phyloP scores from a whole-genome alignment of 140 eudicot species.

The Erigeron philadelphicus region DNA sequence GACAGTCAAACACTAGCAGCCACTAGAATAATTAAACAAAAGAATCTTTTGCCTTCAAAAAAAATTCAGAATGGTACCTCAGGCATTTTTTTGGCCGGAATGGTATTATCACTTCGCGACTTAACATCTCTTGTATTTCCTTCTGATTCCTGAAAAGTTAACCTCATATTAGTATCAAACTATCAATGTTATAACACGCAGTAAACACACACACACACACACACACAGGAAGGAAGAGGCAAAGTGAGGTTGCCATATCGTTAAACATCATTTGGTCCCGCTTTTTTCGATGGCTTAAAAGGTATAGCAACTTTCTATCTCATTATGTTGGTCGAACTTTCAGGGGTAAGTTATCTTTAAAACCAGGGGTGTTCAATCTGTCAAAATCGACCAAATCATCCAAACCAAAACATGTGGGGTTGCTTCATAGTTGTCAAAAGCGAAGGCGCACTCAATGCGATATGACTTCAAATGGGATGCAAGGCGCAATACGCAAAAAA shows the following conservation, averaged over 20 bases:
- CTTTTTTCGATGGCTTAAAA: neutral
- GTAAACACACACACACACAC: too few species aligned
- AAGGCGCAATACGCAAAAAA: too few species aligned
- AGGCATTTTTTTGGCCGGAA: conserved; percentile 40
- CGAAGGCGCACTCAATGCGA: too few species aligned
- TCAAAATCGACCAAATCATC: too few species aligned
- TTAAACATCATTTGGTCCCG: neutral
- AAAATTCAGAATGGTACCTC: conserved; percentile 43
- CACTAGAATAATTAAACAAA: neutral
- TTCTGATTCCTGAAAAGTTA: conserved; percentile 43
- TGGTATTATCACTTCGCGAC: conserved; percentile 31
- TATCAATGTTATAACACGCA: conserved; percentile 10
- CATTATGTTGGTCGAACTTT: too few species aligned
- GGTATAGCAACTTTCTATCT: too few species aligned
- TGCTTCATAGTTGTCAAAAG: too few species aligned
- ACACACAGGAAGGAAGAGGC: neutral
- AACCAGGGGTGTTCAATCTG: too few species aligned
- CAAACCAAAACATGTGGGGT: too few species aligned
- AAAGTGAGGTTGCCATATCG: neutral
- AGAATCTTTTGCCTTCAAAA: neutral
- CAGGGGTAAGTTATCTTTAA: too few species aligned
- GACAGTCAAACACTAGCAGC: conserved; percentile 9
- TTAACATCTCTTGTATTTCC: conserved; percentile 30
- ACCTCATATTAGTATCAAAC: conserved; percentile 7
- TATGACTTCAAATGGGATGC: too few species aligned